A percentile compares a stretch with the other conserved stretches of the same genome.
phyloP scores from a whole-genome alignment of 1,139 yeast species.

The Candida frijolesensis region DNA sequence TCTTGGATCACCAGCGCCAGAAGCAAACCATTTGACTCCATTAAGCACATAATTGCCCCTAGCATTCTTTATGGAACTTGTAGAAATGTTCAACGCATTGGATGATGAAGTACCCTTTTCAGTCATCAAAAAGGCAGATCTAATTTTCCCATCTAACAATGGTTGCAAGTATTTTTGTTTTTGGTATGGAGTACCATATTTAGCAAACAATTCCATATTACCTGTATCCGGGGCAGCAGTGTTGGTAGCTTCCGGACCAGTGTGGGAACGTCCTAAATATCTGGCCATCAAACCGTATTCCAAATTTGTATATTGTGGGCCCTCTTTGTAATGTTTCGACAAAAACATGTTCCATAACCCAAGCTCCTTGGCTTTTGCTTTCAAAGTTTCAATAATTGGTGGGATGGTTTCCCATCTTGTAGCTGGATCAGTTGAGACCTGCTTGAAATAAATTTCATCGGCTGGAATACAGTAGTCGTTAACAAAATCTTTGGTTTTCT shows the following conservation, averaged over 20 bases:
- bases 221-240: slow-evolving; percentile 77
- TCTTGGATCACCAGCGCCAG: slow-evolving; percentile 76
- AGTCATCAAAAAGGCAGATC: slow-evolving; percentile 74
- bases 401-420: slow-evolving; percentile 56
- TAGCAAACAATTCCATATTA: slow-evolving; percentile 69
- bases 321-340: slow-evolving; percentile 57
- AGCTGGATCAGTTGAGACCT: slow-evolving; percentile 41
- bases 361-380: slow-evolving; percentile 53
- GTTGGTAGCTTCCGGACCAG: slow-evolving; percentile 67
- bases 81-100: slow-evolving; percentile 65
- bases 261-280: slow-evolving; percentile 58
- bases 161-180: slow-evolving; percentile 58
- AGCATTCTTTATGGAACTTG: slow-evolving; percentile 46
- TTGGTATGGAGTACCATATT: slow-evolving; percentile 57
- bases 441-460: slow-evolving; percentile 45
- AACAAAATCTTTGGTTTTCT: slow-evolving; percentile 53
- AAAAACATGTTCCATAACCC: slow-evolving; percentile 72
- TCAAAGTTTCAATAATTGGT: slow-evolving; percentile 52
- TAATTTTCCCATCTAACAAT: slow-evolving; percentile 57
- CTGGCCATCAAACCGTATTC: slow-evolving; percentile 75
- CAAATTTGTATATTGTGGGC: slow-evolving; percentile 65
- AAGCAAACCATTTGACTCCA: slow-evolving; percentile 77
- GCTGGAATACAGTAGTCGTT: slow-evolving; percentile 64
- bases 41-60: slow-evolving; percentile 56
- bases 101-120: slow-evolving; percentile 69